These are phyloP conservation scores for Stephania yunnanensis DNA, from an alignment of 164 flowering plant species.

Conservation along the genomic window DNA sequence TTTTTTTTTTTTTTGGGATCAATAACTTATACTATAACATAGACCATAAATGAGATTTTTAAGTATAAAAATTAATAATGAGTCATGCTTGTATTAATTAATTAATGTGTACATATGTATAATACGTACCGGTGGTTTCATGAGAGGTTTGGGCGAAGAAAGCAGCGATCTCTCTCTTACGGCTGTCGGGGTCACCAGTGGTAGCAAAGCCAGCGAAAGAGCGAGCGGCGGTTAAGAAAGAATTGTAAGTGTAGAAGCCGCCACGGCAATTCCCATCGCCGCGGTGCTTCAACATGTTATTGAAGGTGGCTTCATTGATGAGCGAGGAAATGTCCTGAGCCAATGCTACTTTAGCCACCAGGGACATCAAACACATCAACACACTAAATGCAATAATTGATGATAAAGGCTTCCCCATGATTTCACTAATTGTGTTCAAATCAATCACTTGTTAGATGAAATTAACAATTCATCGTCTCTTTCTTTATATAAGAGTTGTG, in stretches of 20 bases:
- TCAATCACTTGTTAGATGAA: too few relatives aligned
- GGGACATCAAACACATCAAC: not conserved
- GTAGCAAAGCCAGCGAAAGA: conserved; percentile 31
- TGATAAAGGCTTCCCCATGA: not conserved
- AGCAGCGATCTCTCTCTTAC: conserved; percentile 45
- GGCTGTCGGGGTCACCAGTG: conserved; percentile 22
- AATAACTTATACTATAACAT: too few relatives aligned
- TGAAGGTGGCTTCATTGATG: conserved; percentile 18
- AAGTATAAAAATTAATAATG: not conserved
- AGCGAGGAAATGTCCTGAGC: conserved; percentile 12
- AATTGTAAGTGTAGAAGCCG: conserved; percentile 43
- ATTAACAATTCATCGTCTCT: too few relatives aligned
- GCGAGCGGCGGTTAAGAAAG: conserved; percentile 36
- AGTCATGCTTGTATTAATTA: not conserved
- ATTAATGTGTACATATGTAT: not conserved
- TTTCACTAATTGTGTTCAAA: not conserved
- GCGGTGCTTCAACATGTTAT: conserved; percentile 28
- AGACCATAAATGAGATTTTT: too few relatives aligned
- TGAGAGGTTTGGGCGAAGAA: conserved; percentile 50
- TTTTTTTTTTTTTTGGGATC: too few relatives aligned
- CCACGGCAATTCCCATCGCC: conserved; percentile 27
- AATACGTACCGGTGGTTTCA: conserved; percentile 39
- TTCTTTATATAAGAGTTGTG: too few relatives aligned
- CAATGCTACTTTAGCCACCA: conserved; percentile 7
- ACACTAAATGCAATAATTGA: not conserved